Percentiles rank a stretch among this genome's conserved stretches.
Conservation (phyloP, 129 eudicot genomes). For the Smallanthus sonchifolius region DNA sequence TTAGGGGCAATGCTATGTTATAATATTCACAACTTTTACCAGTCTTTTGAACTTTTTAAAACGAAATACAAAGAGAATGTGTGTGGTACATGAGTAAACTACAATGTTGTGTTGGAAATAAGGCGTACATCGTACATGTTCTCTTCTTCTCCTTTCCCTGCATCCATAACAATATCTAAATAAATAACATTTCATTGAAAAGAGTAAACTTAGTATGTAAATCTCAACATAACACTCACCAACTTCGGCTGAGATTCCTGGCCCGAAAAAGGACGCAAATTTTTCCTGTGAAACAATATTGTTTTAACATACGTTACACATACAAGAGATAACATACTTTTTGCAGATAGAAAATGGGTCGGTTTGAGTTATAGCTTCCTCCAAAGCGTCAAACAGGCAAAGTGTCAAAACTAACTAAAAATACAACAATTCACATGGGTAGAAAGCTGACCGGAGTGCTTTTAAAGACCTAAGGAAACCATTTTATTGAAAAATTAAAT, state of each 20-base stretch:
- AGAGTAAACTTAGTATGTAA: neutral
- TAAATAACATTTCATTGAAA: neutral
- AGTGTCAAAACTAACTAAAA: neutral
- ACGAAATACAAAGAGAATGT: neutral
- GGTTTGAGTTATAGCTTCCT: neutral
- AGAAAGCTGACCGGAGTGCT: neutral
- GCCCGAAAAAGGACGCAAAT: neutral
- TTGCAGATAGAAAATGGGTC: neutral
- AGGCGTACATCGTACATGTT: neutral
- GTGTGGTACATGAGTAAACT: neutral
- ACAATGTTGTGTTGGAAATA: neutral
- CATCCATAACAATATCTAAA: neutral
- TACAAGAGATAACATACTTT: neutral
- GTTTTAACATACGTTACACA: neutral
- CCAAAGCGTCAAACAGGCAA: neutral
- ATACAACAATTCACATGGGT: neutral
- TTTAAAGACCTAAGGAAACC: neutral
- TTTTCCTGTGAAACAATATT: neutral
- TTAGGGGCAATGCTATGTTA: neutral
- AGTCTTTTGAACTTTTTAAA: no score
- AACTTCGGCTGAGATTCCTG: neutral
- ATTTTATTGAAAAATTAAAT: no score
- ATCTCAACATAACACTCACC: neutral
- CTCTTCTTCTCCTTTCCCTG: neutral
- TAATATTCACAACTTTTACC: neutral